A percentile compares a stretch with the other conserved stretches of the same genome.
Conservation (phyloP, 1,284 basidiomycete genomes). For the Inonotus hispidus region DNA sequence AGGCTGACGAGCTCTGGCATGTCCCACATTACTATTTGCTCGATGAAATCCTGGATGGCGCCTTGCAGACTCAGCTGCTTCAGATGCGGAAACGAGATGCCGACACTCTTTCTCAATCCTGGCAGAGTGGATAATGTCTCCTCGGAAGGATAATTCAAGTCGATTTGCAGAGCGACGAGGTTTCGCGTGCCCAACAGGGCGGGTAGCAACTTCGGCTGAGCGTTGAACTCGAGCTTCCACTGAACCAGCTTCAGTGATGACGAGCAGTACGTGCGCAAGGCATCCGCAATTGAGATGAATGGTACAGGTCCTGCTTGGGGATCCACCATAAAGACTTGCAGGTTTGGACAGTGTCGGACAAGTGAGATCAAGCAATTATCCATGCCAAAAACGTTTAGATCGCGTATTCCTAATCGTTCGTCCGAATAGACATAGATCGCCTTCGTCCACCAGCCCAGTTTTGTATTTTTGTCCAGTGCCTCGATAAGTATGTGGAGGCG, state of each 20-base stretch:
- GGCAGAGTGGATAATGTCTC: slow-evolving; percentile 22
- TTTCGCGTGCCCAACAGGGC: slow-evolving; percentile 53
- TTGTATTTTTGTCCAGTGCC: slow-evolving; percentile 43
- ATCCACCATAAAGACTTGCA: slow-evolving; percentile 63
- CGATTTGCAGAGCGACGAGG: slow-evolving; percentile 48
- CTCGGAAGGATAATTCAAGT: slow-evolving; percentile 36
- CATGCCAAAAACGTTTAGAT: slow-evolving; percentile 34
- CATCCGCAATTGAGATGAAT: slow-evolving; percentile 57
- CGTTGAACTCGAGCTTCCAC: slow-evolving; percentile 49
- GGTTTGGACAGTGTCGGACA: slow-evolving; percentile 45
- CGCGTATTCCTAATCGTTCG: slow-evolving; percentile 5
- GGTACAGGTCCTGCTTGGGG: slow-evolving; percentile 42
- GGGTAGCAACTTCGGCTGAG: slow-evolving; percentile 60
- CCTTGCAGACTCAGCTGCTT: slow-evolving; percentile 58
- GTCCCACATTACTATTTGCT: slow-evolving; percentile 59
- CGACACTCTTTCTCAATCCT: slow-evolving; percentile 30
- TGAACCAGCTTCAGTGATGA: slow-evolving; percentile 51
- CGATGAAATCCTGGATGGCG: slow-evolving; percentile 54
- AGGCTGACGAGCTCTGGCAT: slow-evolving; percentile 52
- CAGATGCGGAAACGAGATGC: slow-evolving; percentile 49
- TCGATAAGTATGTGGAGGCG: slow-evolving; percentile 43
- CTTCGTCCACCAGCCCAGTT: slow-evolving; percentile 59
- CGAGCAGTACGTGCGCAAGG: slow-evolving; percentile 45
- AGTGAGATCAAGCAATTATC: slow-evolving; percentile 14
- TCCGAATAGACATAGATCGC: slow-evolving; percentile 46